Conservation (phyloP, 768 basidiomycete species). For the Brasilioporus rufonigricans region DNA sequence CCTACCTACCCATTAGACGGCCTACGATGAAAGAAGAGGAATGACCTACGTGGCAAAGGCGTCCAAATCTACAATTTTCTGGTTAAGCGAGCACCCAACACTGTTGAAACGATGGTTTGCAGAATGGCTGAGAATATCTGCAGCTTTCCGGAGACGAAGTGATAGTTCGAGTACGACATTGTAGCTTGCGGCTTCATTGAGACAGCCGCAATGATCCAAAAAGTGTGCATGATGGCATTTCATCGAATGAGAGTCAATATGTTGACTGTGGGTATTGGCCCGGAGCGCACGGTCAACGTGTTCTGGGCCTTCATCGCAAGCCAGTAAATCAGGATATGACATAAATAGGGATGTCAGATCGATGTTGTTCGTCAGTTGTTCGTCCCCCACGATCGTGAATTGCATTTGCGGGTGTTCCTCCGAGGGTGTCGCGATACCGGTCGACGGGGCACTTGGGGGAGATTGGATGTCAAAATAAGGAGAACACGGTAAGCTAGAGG, state of each 20-base stretch:
- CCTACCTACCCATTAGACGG: slow-evolving; percentile 28
- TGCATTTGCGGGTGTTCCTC: slow-evolving; percentile 40
- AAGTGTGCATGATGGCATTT: slow-evolving; percentile 14
- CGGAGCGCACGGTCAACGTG: slow-evolving; percentile 7
- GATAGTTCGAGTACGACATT: slow-evolving; percentile 65
- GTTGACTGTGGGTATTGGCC: background rate
- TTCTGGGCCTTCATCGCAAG: slow-evolving; percentile 13
- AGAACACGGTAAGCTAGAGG: slow-evolving; percentile 11
- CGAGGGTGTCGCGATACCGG: slow-evolving; percentile 43
- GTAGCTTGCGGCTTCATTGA: slow-evolving; percentile 53
- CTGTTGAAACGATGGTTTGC: slow-evolving; percentile 35
- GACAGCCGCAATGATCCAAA: slow-evolving; percentile 52
- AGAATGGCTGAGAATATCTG: slow-evolving; percentile 52
- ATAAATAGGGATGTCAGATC: slow-evolving; percentile 44
- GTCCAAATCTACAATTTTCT: slow-evolving; percentile 51
- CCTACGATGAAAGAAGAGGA: background rate
- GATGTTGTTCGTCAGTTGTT: slow-evolving; percentile 35
- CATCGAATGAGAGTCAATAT: slow-evolving; percentile 6
- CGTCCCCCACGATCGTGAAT: slow-evolving; percentile 23
- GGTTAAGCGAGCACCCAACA: slow-evolving; percentile 36
- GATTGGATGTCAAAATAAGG: slow-evolving; percentile 18
- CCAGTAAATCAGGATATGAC: slow-evolving; percentile 28
- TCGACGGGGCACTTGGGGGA: slow-evolving; percentile 30
- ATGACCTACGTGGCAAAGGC: slow-evolving; percentile 48
- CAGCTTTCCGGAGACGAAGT: slow-evolving; percentile 56